Percentiles rank a stretch among this genome's conserved stretches.
Evolutionary conservation across 345 rosid species (phyloP).

Genomic region (Murraya koenigii): DNA sequence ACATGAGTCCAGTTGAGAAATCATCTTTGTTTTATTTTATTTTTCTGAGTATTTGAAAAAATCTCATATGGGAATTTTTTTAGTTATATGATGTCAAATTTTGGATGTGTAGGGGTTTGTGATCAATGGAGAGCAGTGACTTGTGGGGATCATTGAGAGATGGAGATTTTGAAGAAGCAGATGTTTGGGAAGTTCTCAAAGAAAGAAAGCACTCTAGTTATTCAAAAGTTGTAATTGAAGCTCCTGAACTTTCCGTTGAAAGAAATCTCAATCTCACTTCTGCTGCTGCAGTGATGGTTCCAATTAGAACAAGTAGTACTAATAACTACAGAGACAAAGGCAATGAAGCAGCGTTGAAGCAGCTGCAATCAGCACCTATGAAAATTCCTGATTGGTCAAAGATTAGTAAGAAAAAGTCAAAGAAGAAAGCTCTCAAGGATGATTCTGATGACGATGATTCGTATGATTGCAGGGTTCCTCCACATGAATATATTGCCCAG

Average conservation of each 20-base stretch:
- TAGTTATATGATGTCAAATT: background rate
- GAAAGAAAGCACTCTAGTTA: conserved; percentile 28
- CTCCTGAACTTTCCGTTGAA: conserved; percentile 24
- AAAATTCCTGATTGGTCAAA: conserved; percentile 74
- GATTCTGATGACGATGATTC: conserved; percentile 29
- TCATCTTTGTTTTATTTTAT: background rate
- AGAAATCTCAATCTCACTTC: conserved; percentile 27
- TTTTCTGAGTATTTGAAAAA: conserved; percentile 8
- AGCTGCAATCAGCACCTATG: conserved; percentile 71
- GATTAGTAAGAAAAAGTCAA: conserved; percentile 32
- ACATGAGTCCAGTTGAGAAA: background rate
- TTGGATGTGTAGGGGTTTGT: conserved; percentile 12
- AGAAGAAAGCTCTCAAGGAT: conserved; percentile 25
- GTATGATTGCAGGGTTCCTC: conserved; percentile 44
- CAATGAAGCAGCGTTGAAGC: conserved; percentile 22
- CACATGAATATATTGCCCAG: conserved; percentile 64
- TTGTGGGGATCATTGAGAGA: conserved; percentile 38
- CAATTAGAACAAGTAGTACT: conserved; percentile 21
- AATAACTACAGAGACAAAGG: conserved; percentile 2
- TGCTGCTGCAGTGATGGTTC: conserved; percentile 51
- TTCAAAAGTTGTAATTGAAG: conserved; percentile 18
- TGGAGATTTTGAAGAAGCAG: conserved; percentile 51
- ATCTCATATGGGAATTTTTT: background rate
- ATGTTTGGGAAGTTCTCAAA: conserved; percentile 42
- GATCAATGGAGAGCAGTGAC: conserved; percentile 40